These are phyloP conservation scores for Solanum infundibuliforme DNA, from an alignment of 257 asterid species.

Conservation along the genomic window DNA sequence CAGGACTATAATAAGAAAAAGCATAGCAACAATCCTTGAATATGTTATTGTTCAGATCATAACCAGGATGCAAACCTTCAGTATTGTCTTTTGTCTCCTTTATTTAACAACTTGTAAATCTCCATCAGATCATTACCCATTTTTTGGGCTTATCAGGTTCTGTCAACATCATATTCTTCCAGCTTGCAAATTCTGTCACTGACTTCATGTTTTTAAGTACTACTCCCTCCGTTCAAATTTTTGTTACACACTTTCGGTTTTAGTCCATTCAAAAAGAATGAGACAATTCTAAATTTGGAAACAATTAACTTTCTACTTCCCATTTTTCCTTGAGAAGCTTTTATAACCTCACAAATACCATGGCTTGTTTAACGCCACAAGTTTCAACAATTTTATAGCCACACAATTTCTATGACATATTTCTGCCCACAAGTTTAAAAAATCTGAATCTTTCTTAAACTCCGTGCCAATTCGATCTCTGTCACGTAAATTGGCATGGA, in stretches of 20 bases:
- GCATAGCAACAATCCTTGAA: neutral
- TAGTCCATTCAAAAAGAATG: neutral
- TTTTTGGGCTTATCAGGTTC: neutral
- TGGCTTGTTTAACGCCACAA: neutral
- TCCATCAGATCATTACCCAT: neutral
- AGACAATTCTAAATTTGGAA: neutral
- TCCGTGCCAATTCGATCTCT: neutral
- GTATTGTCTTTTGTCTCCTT: neutral
- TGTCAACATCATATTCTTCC: neutral
- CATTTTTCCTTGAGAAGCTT: neutral
- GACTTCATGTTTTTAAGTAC: neutral
- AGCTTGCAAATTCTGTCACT: neutral
- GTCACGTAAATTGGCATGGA: neutral
- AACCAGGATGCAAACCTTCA: neutral
- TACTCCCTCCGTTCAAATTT: neutral
- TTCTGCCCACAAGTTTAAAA: neutral
- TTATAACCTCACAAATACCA: neutral
- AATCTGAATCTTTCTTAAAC: neutral
- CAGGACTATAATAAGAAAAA: neutral
- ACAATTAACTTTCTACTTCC: neutral
- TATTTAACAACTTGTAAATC: neutral
- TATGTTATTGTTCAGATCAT: neutral
- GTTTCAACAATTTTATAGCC: neutral
- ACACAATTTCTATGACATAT: neutral
- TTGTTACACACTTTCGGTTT: neutral